Evolutionary conservation across 352 stramenopile genomes (phyloP), one percentile per base, ranked within the genome.

Genomic region (Globisporangium camurandrum): DNA sequence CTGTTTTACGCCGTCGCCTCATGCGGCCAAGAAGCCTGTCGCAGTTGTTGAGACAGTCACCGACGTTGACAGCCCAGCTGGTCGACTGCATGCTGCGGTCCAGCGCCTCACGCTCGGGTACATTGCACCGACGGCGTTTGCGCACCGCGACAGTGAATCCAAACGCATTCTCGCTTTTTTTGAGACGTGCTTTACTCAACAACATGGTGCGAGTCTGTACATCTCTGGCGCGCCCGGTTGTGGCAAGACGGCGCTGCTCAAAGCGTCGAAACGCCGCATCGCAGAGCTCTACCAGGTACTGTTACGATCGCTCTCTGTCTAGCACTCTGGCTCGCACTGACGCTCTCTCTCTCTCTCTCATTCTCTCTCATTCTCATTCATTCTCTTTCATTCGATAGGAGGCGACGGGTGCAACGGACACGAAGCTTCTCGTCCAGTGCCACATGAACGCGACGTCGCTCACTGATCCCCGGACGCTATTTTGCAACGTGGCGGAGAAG

Each of bases 391-490:
- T n/a, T n/a, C n/a, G n/a, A n/a, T 28, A 61, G 55, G 49, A 56
- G 19, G 37, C 23, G n/a, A 67, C 56, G 46, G 67, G 46, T 16
- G 30, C 38, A 28, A 27, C 70, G 49, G 34, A 48, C 14, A 44
- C 40, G 2, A 75, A 76, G 27, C 47, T 61, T 7, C 63, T 85
- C 4, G 57, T 87, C 31, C 56, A 70, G 19, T 57, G 68, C 26
- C 79, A 89, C 55, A 38, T 92, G 10, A 93, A 93, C 45, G 83
- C 83, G 2, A 88, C 92, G 72, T 55, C 67, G 0, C 49, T 93
- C 45, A 67, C 59, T 23, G 59, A 87, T 33, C 69, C 63, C 16
- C 66, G 33, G 28, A 64, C 47, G 24, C 46, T 93, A 3, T 85
- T 76, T 38, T 78, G 67, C 40, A 53, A 84, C 36, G 59, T 92